These are phyloP conservation scores for Pyrenula massariospora DNA, from an alignment of 495 filamentous ascomycete genomes.

Conservation along the genomic window DNA sequence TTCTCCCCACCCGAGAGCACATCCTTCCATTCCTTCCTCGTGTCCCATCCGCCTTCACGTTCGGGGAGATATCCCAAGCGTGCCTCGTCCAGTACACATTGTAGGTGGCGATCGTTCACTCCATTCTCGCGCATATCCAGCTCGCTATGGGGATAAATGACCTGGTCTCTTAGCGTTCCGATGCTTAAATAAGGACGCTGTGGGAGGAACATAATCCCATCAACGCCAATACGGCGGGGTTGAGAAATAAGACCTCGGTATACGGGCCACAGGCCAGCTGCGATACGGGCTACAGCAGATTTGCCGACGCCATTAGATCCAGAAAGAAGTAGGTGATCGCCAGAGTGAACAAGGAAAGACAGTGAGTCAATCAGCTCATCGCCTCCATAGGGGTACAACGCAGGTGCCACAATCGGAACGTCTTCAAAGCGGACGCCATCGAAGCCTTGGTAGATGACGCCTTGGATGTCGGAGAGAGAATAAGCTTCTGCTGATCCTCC, in stretches of 20 bases:
- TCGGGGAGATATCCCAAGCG: constrained; percentile 78
- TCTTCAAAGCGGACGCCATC: constrained; percentile 90
- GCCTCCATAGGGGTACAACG: constrained; percentile 66
- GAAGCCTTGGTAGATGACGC: constrained; percentile 85
- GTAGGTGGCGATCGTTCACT: constrained; percentile 61
- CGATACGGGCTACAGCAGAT: constrained; percentile 74
- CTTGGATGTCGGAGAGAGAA: constrained; percentile 81
- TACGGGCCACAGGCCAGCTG: constrained; percentile 91
- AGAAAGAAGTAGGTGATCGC: constrained; percentile 89
- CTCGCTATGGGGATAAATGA: constrained; percentile 94
- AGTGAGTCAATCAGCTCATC: constrained; percentile 84
- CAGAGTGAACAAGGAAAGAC: constrained; percentile 74
- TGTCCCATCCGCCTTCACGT: constrained; percentile 94
- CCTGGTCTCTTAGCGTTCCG: constrained; percentile 92
- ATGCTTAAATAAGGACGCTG: constrained; percentile 89
- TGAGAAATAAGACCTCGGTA: constrained; percentile 85
- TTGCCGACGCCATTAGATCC: constrained; percentile 95
- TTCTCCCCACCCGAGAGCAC: constrained; percentile 97
- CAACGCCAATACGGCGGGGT: constrained; percentile 65
- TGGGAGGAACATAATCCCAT: constrained; percentile 96
- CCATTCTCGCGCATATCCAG: constrained; percentile 82
- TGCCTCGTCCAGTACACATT: constrained; percentile 67
- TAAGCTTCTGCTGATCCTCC: constrained; percentile 51
- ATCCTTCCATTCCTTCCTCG: constrained; percentile 96
- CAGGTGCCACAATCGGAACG: constrained; percentile 84